These are phyloP conservation scores for Dendrobium nobile DNA, from an alignment of 106 monocot species.

Conservation along the genomic window DNA sequence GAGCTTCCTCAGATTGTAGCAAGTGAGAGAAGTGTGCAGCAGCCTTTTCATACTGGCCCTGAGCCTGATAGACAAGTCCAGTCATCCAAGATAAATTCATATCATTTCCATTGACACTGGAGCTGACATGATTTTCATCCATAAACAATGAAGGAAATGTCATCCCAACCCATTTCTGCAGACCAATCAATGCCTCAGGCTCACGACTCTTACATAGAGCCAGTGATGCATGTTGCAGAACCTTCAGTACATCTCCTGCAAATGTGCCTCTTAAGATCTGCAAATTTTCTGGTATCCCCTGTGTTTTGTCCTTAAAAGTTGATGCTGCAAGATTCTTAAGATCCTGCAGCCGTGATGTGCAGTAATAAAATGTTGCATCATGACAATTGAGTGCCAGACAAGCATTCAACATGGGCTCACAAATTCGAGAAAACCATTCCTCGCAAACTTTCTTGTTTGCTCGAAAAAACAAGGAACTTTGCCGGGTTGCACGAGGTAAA, in stretches of 20 bases:
- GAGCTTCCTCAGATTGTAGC: constrained; percentile 74
- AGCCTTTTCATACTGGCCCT: constrained; percentile 96
- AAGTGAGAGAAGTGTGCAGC: constrained; percentile 93
- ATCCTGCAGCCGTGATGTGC: constrained; percentile 58
- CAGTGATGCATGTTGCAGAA: constrained; percentile 64
- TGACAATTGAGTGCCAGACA: constrained; percentile 66
- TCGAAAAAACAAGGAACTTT: constrained; percentile 85
- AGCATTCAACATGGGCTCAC: constrained; percentile 97
- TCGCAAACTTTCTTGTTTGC: constrained; percentile 97
- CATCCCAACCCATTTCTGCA: constrained; percentile 66
- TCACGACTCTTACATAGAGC: constrained; percentile 76
- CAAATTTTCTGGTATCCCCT: constrained; percentile 32
- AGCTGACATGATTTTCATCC: constrained; percentile 20
- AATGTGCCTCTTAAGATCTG: constrained; percentile 33
- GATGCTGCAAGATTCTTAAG: constrained; percentile 38
- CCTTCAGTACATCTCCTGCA: constrained; percentile 60
- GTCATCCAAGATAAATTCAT: constrained; percentile 71
- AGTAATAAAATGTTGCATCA: constrained; percentile 74
- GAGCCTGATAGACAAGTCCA: constrained; percentile 87
- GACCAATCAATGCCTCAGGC: constrained; percentile 73
- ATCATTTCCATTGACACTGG: constrained; percentile 18
- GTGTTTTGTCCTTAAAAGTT: constrained; percentile 48
- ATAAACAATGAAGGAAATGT: constrained; percentile 52
- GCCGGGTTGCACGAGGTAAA: constrained; percentile 40
- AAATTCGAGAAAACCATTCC: constrained; percentile 99